A percentile compares a stretch with the other conserved stretches of the same genome.
These are phyloP conservation scores for Conoideocrella luteorostrata DNA, from an alignment of 2,329 filamentous ascomycete species.

Conservation along the genomic window DNA sequence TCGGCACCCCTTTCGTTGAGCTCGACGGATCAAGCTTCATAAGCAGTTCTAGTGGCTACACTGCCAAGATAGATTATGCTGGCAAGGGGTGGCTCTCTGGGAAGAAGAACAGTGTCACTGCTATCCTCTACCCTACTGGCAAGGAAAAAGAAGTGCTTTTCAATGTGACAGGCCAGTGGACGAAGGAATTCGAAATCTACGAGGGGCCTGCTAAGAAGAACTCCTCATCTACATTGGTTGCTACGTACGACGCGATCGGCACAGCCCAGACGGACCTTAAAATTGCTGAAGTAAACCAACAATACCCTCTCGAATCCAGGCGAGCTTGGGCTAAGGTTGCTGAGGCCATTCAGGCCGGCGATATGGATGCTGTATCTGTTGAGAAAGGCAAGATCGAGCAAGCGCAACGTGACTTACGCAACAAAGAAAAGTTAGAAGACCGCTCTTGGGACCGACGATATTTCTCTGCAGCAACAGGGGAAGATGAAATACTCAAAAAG, in stretches of 20 bases:
- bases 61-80: conserved; percentile 84
- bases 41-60: conserved; percentile 77
- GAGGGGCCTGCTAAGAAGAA: conserved; percentile 52
- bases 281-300: conserved; percentile 66
- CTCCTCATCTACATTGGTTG: conserved; percentile 42
- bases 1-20: conserved; percentile 82
- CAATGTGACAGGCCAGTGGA: conserved; percentile 88
- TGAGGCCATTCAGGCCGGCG: conserved; percentile 68
- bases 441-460: conserved; percentile 77
- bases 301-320: conserved; percentile 82
- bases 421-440: conserved; percentile 67
- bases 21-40: conserved; percentile 82
- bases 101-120: conserved; percentile 88
- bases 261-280: conserved; percentile 59
- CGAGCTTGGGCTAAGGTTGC: conserved; percentile 86
- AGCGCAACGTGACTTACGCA: conserved; percentile 68
- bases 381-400: conserved; percentile 91
- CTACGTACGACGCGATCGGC: conserved; percentile 54
- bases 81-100: conserved; percentile 92
- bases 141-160: conserved; percentile 70
- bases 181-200: conserved; percentile 71
- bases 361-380: conserved; percentile 71
- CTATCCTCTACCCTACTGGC: conserved; percentile 63
- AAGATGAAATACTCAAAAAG: conserved; percentile 37
- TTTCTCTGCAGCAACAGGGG: conserved; percentile 53